These are phyloP conservation scores for Aspergillus texensis DNA, from an alignment of 2,329 filamentous ascomycete species.

Conservation along the genomic window DNA sequence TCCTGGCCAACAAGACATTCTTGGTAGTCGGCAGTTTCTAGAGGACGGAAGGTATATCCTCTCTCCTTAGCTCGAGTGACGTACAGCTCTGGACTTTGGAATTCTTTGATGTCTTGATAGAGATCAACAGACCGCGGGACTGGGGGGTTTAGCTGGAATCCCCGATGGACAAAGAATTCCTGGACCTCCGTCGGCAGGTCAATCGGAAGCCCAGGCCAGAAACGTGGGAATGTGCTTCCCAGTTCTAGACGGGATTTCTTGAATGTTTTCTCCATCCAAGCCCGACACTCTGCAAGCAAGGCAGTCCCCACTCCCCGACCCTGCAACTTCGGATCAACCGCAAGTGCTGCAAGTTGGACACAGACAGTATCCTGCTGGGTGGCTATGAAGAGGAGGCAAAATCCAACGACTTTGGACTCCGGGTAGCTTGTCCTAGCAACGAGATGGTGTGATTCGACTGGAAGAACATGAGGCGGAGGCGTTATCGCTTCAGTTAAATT, in stretches of 20 bases:
- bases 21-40: conserved; percentile 39
- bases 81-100: conserved; percentile 39
- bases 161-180: conserved; percentile 47
- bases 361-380: conserved; percentile 25
- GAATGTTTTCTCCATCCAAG: conserved; percentile 30
- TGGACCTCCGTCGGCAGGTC: conserved; percentile 39
- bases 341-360: conserved; percentile 41
- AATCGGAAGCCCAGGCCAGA: conserved; percentile 49
- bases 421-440: conserved; percentile 31
- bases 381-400: conserved; percentile 41
- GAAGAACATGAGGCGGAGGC: conserved; percentile 20
- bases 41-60: conserved; percentile 41
- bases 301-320: conserved; percentile 43
- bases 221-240: conserved; percentile 44
- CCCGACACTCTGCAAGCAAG: conserved; percentile 34
- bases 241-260: conserved; percentile 29
- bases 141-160: conserved; percentile 34
- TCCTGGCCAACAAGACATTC: conserved; percentile 44
- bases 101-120: conserved; percentile 42
- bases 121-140: conserved; percentile 40
- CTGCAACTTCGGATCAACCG: conserved; percentile 39
- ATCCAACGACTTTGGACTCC: conserved; percentile 32
- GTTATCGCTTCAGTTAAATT: conserved; percentile 32
- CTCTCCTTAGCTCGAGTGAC: conserved; percentile 37
- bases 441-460: conserved; percentile 31